A percentile compares a stretch with the other conserved stretches of the same genome.
Conservation (phyloP, 1,284 basidiomycete genomes). For the Austroboletus novae-zelandiae region DNA sequence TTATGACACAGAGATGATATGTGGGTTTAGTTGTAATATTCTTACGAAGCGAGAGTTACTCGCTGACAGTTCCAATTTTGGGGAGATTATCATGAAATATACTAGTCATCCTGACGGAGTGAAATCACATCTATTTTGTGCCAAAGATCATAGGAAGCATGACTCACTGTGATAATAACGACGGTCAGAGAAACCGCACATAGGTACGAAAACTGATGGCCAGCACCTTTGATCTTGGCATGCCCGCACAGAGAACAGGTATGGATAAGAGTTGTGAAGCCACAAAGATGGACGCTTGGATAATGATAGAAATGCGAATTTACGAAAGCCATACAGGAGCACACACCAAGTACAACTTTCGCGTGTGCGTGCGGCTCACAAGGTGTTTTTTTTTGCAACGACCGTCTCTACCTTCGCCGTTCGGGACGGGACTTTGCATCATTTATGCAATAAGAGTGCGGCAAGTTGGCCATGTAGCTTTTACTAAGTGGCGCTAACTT, state of each 20-base stretch:
- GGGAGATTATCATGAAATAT: no score
- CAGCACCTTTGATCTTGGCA: neutral
- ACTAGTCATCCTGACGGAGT: neutral
- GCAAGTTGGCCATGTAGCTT: no score
- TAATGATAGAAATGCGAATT: neutral
- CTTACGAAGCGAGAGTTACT: neutral
- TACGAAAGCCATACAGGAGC: neutral
- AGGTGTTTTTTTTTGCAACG: neutral
- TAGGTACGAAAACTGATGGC: neutral
- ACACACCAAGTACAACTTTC: neutral
- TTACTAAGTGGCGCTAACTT: no score
- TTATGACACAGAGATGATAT: neutral
- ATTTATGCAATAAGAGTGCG: no score
- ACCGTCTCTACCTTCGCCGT: no score
- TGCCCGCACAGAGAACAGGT: neutral
- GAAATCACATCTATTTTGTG: neutral
- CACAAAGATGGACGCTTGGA: neutral
- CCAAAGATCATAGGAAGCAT: neutral
- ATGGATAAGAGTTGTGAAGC: neutral
- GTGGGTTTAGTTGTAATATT: neutral
- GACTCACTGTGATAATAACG: neutral
- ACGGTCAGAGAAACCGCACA: neutral
- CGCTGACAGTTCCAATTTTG: no score
- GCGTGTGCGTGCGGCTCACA: no score
- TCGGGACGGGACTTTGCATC: no score